These are phyloP conservation scores for Venturia aucupariae DNA, from an alignment of 2,329 filamentous ascomycete species.

Conservation along the genomic window DNA sequence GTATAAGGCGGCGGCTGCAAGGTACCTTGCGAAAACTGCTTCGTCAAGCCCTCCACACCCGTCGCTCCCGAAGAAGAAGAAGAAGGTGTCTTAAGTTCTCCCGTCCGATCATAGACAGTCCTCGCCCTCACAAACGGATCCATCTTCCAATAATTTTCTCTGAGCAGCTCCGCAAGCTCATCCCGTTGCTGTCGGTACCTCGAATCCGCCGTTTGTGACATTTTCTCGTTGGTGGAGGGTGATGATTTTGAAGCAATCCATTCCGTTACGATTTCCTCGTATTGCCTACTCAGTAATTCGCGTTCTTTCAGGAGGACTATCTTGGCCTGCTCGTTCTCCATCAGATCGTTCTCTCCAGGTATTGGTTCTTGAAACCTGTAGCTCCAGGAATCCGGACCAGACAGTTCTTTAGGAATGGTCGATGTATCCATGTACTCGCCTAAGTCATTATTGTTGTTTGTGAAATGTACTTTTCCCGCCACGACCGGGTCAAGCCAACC, in stretches of 20 bases:
- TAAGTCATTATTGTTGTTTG: slow-evolving; percentile 70
- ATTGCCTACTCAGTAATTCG: slow-evolving; percentile 57
- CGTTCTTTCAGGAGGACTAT: slow-evolving; percentile 57
- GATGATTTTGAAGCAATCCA: slow-evolving; percentile 53
- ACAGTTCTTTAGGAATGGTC: slow-evolving; percentile 73
- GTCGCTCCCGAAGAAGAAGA: not conserved
- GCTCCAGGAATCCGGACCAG: slow-evolving; percentile 74
- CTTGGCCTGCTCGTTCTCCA: slow-evolving; percentile 54
- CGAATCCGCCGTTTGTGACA: not conserved
- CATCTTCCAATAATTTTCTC: slow-evolving; percentile 74
- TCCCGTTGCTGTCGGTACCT: slow-evolving; percentile 40
- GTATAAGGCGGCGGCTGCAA: not conserved
- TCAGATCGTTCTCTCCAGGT: slow-evolving; percentile 63
- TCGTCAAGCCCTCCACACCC: not conserved
- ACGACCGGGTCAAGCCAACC: slow-evolving; percentile 97
- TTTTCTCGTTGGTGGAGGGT: not conserved
- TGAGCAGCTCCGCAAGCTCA: slow-evolving; percentile 53
- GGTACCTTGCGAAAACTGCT: not conserved
- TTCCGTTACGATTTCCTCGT: slow-evolving; percentile 61
- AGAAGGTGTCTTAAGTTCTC: slow-evolving; percentile 25
- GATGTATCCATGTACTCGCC: slow-evolving; percentile 62
- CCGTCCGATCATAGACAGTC: slow-evolving; percentile 74
- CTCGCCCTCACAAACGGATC: slow-evolving; percentile 80
- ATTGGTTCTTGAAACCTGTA: slow-evolving; percentile 75
- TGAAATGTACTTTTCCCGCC: slow-evolving; percentile 88